These are phyloP conservation scores for Fusarium buharicum DNA, from an alignment of 2,329 filamentous ascomycete genomes.

Conservation along the genomic window DNA sequence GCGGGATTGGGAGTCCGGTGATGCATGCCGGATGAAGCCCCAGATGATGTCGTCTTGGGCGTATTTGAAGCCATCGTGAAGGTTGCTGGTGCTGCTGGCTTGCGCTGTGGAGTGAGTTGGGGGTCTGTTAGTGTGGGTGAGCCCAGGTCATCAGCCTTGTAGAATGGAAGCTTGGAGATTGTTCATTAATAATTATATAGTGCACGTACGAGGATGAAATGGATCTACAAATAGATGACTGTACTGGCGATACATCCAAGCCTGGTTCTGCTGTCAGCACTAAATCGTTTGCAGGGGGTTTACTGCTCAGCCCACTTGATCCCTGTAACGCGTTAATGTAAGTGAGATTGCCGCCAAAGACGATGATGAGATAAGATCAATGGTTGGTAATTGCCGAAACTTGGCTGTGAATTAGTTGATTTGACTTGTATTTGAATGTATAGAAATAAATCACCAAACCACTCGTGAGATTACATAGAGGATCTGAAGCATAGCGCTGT, in stretches of 20 bases:
- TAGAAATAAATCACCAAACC: neutral
- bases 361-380: too few relatives aligned
- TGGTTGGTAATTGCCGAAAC: neutral
- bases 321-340: neutral
- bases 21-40: slow-evolving; percentile 10
- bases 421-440: too few relatives aligned
- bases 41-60: slow-evolving; percentile 22
- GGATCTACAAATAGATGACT: neutral
- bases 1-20: slow-evolving; percentile 12
- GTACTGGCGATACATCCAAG: slow-evolving; percentile 4
- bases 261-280: slow-evolving; percentile 13
- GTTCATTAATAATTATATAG: slow-evolving; percentile 3
- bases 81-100: neutral
- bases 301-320: neutral
- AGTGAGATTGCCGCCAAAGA: neutral
- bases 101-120: neutral
- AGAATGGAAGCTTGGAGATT: neutral
- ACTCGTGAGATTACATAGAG: neutral
- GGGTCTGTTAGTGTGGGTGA: neutral
- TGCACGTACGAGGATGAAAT: neutral
- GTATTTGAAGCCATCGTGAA: slow-evolving; percentile 27
- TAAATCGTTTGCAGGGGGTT: slow-evolving; percentile 13
- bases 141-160: neutral
- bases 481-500: neutral
- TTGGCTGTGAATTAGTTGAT: neutral